Percentiles rank a stretch among this genome's conserved stretches.
Conservation (phyloP, 1,139 yeast species). For the Diutina ranongensis region DNA sequence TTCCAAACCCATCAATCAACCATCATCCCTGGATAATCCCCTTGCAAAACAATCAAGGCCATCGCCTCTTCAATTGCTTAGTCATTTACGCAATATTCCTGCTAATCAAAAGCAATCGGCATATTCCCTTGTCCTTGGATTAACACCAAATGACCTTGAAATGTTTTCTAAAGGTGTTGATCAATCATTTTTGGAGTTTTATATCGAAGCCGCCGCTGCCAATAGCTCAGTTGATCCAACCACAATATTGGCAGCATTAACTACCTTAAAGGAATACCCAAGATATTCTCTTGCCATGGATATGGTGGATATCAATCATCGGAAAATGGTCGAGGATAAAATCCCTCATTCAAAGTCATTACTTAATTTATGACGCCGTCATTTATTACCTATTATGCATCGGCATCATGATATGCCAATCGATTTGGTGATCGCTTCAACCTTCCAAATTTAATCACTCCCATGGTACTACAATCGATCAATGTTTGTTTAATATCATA, state of each 20-base stretch:
- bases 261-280: not conserved
- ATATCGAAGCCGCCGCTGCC: conserved; percentile 38
- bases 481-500: conserved; percentile 27
- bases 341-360: not conserved
- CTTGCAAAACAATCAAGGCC: too few species aligned
- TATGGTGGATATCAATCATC: not conserved
- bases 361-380: not conserved
- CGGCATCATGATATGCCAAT: conserved; percentile 25
- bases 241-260: not conserved
- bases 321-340: not conserved
- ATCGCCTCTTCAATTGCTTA: conserved; percentile 20
- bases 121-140: conserved; percentile 27
- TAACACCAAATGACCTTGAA: conserved; percentile 16
- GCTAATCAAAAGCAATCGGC: conserved; percentile 18
- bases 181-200: conserved; percentile 40
- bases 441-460: conserved; percentile 14
- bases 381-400: conserved; percentile 18
- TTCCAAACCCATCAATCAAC: not conserved
- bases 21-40: conserved; percentile 7
- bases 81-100: conserved; percentile 19
- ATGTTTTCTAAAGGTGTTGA: conserved; percentile 45
- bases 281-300: not conserved
- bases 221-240: not conserved
- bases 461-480: conserved; percentile 13
- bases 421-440: conserved; percentile 37